These are phyloP conservation scores for Zymoseptoria pseudotritici DNA, from an alignment of 2,329 filamentous ascomycete species.

Conservation along the genomic window DNA sequence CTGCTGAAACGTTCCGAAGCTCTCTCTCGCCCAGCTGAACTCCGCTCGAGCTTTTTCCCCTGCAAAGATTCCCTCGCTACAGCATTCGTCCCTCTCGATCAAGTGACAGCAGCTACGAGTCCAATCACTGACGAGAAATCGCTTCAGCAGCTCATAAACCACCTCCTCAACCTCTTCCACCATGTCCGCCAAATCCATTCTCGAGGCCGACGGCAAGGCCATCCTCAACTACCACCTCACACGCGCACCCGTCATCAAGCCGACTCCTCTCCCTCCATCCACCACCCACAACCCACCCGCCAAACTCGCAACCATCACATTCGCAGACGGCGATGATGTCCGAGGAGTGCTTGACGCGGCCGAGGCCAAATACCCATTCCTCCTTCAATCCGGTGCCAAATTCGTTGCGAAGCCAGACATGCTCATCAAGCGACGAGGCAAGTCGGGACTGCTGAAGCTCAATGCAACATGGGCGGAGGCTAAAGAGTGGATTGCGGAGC, in stretches of 20 bases:
- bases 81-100: not conserved
- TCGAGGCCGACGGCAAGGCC: constrained; percentile 99
- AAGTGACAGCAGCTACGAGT: not conserved
- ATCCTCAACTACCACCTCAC: constrained; percentile 99
- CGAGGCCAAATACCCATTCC: constrained; percentile 94
- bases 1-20: not conserved
- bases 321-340: constrained; percentile 79
- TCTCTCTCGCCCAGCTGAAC: not conserved
- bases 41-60: not conserved
- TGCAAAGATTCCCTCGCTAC: not conserved
- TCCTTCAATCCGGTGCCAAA: constrained; percentile 72
- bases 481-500: constrained; percentile 84
- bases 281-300: constrained; percentile 86
- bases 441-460: constrained; percentile 90
- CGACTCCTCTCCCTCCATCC: constrained; percentile 77
- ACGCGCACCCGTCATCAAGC: constrained; percentile 94
- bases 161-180: constrained; percentile 28
- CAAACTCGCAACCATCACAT: constrained; percentile 86
- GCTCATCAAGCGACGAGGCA: constrained; percentile 98
- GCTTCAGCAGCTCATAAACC: constrained; percentile 1
- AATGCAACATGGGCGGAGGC: constrained; percentile 98
- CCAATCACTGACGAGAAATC: constrained; percentile 19
- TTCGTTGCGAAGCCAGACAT: constrained; percentile 99
- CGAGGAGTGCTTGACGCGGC: constrained; percentile 86
- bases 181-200: constrained; percentile 95